A percentile compares a stretch with the other conserved stretches of the same genome.
Conservation (phyloP, 768 basidiomycete species). For the Hericium coralloides region DNA sequence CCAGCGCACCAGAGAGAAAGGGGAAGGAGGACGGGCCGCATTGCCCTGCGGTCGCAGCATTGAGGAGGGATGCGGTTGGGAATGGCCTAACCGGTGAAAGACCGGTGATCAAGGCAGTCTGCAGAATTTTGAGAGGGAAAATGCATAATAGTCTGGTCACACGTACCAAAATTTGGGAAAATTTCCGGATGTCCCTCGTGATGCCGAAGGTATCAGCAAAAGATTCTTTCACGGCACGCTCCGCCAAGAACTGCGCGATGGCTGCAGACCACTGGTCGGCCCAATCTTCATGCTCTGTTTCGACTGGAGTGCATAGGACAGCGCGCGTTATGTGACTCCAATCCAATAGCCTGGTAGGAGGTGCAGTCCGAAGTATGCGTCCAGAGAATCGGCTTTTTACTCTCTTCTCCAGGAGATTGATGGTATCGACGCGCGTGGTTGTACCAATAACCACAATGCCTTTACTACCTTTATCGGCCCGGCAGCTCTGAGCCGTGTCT, state of each 20-base stretch:
- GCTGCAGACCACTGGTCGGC: constrained; percentile 42
- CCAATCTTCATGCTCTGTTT: constrained; percentile 45
- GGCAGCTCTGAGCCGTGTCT: constrained; percentile 86
- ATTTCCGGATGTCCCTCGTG: constrained; percentile 47
- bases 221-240: constrained; percentile 33
- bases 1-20: constrained; percentile 42
- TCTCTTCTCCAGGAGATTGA: constrained; percentile 87
- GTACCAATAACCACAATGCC: constrained; percentile 84
- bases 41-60: constrained; percentile 37
- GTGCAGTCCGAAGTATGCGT: constrained; percentile 70
- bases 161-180: constrained; percentile 55
- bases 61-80: constrained; percentile 38
- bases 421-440: constrained; percentile 79
- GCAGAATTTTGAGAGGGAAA: background rate
- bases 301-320: constrained; percentile 31
- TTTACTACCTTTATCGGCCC: constrained; percentile 44
- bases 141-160: background rate
- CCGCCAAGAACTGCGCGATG: constrained; percentile 49
- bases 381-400: constrained; percentile 98
- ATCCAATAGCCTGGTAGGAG: constrained; percentile 38
- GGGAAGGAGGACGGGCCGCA: constrained; percentile 46
- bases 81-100: constrained; percentile 46
- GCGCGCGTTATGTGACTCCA: constrained; percentile 44
- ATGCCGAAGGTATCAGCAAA: constrained; percentile 55
- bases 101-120: constrained; percentile 38